Evolutionary conservation across 176 grass and related monocot species (phyloP).

Genomic region (Phyllostachys edulis): DNA sequence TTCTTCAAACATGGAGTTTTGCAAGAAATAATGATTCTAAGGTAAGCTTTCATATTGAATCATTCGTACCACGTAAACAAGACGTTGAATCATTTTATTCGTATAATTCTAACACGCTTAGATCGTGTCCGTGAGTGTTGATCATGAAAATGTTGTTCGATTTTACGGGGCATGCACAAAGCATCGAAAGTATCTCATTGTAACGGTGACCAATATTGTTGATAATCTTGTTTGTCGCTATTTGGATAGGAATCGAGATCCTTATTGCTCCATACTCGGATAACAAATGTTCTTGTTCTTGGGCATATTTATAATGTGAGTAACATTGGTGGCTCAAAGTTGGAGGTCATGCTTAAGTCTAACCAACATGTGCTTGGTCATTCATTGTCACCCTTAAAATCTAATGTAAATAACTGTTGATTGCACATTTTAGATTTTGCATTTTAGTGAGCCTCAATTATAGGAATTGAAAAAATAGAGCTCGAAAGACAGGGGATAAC

Average conservation of each 20-base stretch:
- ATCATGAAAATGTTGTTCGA: slow-evolving; percentile 78
- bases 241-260: background rate
- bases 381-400: background rate
- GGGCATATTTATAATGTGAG: background rate
- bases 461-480: background rate
- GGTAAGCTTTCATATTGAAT: slow-evolving; percentile 48
- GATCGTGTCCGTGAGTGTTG: slow-evolving; percentile 62
- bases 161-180: slow-evolving; percentile 83
- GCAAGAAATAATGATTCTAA: slow-evolving; percentile 95
- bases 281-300: slow-evolving; percentile 12
- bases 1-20: slow-evolving; percentile 66
- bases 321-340: background rate
- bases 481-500: slow-evolving; percentile 29
- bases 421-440: background rate
- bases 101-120: slow-evolving; percentile 20
- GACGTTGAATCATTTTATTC: slow-evolving; percentile 28
- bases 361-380: background rate
- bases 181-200: slow-evolving; percentile 68
- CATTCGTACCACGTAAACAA: background rate
- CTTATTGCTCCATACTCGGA: background rate
- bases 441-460: slow-evolving; percentile 1
- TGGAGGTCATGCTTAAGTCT: background rate
- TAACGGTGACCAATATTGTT: slow-evolving; percentile 63
- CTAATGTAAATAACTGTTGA: slow-evolving; percentile 2
- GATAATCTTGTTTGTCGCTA: background rate